Evolutionary conservation across 1,284 basidiomycete species (phyloP).

Genomic region (Moesziomyces sp.): DNA sequence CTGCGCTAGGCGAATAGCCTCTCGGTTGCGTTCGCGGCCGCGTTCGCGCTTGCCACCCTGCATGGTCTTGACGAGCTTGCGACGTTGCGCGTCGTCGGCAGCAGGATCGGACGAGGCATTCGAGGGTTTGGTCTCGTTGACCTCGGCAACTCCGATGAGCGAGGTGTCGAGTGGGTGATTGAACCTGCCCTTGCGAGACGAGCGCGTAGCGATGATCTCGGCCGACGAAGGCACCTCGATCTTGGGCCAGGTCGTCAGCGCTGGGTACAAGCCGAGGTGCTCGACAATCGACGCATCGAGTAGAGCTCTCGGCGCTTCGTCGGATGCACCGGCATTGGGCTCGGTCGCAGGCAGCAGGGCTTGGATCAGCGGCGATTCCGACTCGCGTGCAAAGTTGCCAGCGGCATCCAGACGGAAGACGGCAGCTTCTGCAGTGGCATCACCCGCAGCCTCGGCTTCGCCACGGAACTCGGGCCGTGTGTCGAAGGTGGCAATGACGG

Average conservation of each 20-base stretch:
- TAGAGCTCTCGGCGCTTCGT: constrained; percentile 14
- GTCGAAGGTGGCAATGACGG: constrained; percentile 35
- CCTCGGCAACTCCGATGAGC: constrained; percentile 34
- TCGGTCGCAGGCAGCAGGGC: constrained; percentile 28
- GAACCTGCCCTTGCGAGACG: constrained; percentile 37
- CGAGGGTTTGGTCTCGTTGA: constrained; percentile 24
- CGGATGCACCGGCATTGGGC: constrained; percentile 7
- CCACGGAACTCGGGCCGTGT: constrained; percentile 35
- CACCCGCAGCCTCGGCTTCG: constrained; percentile 3
- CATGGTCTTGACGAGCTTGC: constrained; percentile 55
- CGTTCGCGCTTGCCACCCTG: constrained; percentile 55
- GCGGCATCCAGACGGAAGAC: constrained; percentile 17
- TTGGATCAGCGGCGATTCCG: constrained; percentile 12
- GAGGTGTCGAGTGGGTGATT: constrained; percentile 46
- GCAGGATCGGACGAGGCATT: constrained; percentile 23
- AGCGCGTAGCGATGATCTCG: constrained; percentile 49
- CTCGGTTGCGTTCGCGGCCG: constrained; percentile 54
- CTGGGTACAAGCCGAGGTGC: constrained; percentile 49
- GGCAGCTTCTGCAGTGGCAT: constrained; percentile 16
- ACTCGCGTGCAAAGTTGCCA: constrained; percentile 19
- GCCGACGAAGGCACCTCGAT: constrained; percentile 47
- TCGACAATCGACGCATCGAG: constrained; percentile 38
- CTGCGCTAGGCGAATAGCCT: constrained; percentile 41
- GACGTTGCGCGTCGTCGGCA: constrained; percentile 33
- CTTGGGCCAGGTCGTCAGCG: constrained; percentile 60